Conservation (phyloP, 108 stramenopile genomes). For the Pseudonitzschia multistriata region DNA sequence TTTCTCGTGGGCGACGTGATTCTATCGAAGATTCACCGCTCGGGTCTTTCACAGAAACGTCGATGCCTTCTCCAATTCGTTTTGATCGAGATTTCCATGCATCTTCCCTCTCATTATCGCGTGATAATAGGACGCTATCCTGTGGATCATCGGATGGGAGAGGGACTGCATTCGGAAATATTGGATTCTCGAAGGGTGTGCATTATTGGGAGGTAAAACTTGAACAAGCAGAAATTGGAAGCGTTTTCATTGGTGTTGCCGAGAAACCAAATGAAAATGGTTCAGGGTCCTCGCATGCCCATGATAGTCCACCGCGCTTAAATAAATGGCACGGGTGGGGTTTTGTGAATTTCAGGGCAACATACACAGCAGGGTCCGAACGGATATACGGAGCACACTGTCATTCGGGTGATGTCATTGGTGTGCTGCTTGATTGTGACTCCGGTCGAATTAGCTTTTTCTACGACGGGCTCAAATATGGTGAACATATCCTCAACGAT, state of each 20-base stretch:
- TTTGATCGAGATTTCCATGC: constrained; percentile 79
- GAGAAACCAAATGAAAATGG: constrained; percentile 79
- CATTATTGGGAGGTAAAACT: constrained; percentile 97
- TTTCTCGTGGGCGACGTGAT: constrained; percentile 38
- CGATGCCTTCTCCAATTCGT: constrained; percentile 53
- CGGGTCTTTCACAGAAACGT: constrained; percentile 16
- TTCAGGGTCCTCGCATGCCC: constrained; percentile 45
- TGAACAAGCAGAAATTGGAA: constrained; percentile 89
- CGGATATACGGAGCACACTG: constrained; percentile 90
- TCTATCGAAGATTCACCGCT: neutral
- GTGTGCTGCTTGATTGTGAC: constrained; percentile 94
- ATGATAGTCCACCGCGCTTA: constrained; percentile 56
- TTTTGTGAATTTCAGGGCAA: constrained; percentile 92
- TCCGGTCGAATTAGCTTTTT: constrained; percentile 90
- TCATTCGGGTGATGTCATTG: constrained; percentile 90
- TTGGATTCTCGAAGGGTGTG: constrained; percentile 87
- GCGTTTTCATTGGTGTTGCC: constrained; percentile 91
- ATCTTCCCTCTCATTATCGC: constrained; percentile 60
- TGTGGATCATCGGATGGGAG: constrained; percentile 72
- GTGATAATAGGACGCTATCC: constrained; percentile 67
- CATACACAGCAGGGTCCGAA: constrained; percentile 85
- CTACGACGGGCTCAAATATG: constrained; percentile 94
- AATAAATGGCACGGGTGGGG: constrained; percentile 90
- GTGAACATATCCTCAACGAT: constrained; percentile 93
- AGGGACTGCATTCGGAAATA: constrained; percentile 67